A percentile compares a stretch with the other conserved stretches of the same genome.
These are phyloP conservation scores for Hyaloscypha hepaticicola DNA, from an alignment of 495 filamentous ascomycete species.

Conservation along the genomic window DNA sequence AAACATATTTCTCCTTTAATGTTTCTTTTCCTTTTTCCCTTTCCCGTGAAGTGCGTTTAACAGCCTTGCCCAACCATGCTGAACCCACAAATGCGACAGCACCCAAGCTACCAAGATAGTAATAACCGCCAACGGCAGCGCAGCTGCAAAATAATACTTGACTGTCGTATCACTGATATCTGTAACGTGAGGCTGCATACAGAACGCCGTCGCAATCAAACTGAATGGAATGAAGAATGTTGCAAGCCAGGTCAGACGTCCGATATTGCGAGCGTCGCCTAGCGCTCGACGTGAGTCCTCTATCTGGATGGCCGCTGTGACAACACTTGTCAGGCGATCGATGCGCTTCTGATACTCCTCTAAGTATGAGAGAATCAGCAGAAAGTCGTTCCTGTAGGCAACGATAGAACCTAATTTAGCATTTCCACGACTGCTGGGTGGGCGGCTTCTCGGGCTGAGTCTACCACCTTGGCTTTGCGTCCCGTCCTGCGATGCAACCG, in stretches of 20 bases:
- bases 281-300: constrained; percentile 36
- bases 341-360: constrained; percentile 35
- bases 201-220: constrained; percentile 39
- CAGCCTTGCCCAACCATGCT: not conserved
- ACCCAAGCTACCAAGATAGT: constrained; percentile 7
- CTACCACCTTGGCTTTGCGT: not conserved
- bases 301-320: constrained; percentile 36
- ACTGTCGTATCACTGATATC: constrained; percentile 2
- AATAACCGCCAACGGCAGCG: constrained; percentile 9
- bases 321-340: constrained; percentile 37
- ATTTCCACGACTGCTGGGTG: constrained; percentile 5
- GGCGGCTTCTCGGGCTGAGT: not conserved
- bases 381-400: constrained; percentile 31
- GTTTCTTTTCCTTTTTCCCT: not conserved
- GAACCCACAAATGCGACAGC: not conserved
- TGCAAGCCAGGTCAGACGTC: constrained; percentile 44
- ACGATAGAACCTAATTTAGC: constrained; percentile 11
- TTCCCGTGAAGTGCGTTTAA: too few relatives aligned
- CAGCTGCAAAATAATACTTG: constrained; percentile 16
- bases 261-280: constrained; percentile 35
- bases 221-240: constrained; percentile 45
- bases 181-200: constrained; percentile 35
- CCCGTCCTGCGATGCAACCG: not conserved
- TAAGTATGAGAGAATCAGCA: constrained; percentile 29
- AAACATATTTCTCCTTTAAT: not conserved